These are phyloP conservation scores for Spirogloea muscicola DNA, from an alignment of 139 green algal genomes.

Conservation along the genomic window DNA sequence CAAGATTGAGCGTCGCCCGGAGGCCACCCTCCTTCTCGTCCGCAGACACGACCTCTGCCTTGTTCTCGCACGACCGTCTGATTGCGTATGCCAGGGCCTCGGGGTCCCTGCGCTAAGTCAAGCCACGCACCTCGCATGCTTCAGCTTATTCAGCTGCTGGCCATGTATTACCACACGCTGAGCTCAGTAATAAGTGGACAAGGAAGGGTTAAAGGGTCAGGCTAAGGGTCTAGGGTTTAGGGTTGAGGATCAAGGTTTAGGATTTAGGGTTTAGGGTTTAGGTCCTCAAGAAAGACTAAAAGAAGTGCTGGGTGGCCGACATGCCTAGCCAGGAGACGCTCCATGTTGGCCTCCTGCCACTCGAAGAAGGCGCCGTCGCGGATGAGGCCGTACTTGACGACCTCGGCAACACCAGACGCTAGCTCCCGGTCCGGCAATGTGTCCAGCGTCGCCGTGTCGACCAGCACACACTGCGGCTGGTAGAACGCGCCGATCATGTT, in stretches of 20 bases:
- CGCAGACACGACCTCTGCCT: constrained; percentile 83
- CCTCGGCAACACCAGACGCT: constrained; percentile 85
- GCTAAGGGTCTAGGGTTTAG: no score
- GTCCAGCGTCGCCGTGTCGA: constrained; percentile 83
- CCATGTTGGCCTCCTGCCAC: constrained; percentile 88
- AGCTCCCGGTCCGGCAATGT: constrained; percentile 90
- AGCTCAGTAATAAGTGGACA: no score
- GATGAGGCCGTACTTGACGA: constrained; percentile 99
- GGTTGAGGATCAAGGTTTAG: no score
- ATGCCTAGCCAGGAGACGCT: constrained; percentile 71
- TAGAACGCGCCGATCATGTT: constrained; percentile 99
- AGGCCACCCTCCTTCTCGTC: constrained; percentile 95
- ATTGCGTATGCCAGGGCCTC: constrained; percentile 85
- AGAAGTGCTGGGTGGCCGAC: no score
- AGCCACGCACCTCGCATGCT: no score
- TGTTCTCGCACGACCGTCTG: constrained; percentile 93
- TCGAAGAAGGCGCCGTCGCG: constrained; percentile 85
- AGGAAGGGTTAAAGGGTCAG: no score
- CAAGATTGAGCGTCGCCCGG: constrained; percentile 94
- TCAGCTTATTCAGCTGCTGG: no score
- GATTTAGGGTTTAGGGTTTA: no score
- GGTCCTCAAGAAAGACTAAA: no score
- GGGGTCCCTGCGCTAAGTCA: constrained; percentile 59
- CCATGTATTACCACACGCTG: no score
- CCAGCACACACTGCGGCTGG: constrained; percentile 74